These are phyloP conservation scores for Penicillium vulpinum DNA, from an alignment of 2,329 filamentous ascomycete species.

Conservation along the genomic window DNA sequence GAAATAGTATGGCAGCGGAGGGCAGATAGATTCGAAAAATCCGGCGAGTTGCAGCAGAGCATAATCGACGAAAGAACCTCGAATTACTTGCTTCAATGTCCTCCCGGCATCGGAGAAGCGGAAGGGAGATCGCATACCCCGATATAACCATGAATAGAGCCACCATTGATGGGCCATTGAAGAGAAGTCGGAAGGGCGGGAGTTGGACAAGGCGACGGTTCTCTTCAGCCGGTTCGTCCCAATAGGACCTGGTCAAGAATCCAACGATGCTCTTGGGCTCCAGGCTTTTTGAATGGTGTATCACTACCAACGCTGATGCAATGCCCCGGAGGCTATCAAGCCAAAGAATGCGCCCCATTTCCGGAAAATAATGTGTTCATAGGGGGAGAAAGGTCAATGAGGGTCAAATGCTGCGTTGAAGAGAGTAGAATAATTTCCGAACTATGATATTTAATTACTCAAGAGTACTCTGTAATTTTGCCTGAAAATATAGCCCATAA, in stretches of 20 bases:
- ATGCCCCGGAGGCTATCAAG: slow-evolving; percentile 4
- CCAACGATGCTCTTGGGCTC: slow-evolving; percentile 1
- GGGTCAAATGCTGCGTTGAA: neutral
- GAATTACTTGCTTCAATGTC: neutral
- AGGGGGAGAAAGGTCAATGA: neutral
- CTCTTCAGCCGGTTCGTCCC: slow-evolving; percentile 1
- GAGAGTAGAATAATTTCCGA: neutral
- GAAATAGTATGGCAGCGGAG: neutral
- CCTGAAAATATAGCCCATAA: neutral
- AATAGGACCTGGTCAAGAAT: neutral
- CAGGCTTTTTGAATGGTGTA: neutral
- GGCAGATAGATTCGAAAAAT: slow-evolving; percentile 4
- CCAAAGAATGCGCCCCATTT: neutral
- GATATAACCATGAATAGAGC: slow-evolving; percentile 4
- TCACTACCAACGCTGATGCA: neutral
- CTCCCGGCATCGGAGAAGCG: neutral
- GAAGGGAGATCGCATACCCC: neutral
- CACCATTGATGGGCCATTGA: neutral
- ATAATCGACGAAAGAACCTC: neutral
- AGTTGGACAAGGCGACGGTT: neutral
- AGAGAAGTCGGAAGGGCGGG: neutral
- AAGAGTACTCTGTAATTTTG: neutral
- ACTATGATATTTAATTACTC: neutral
- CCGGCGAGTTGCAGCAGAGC: slow-evolving; percentile 2
- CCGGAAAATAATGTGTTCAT: neutral